Evolutionary conservation across 1,284 basidiomycete genomes (phyloP).

Genomic region (Ceratobasidium sp.): DNA sequence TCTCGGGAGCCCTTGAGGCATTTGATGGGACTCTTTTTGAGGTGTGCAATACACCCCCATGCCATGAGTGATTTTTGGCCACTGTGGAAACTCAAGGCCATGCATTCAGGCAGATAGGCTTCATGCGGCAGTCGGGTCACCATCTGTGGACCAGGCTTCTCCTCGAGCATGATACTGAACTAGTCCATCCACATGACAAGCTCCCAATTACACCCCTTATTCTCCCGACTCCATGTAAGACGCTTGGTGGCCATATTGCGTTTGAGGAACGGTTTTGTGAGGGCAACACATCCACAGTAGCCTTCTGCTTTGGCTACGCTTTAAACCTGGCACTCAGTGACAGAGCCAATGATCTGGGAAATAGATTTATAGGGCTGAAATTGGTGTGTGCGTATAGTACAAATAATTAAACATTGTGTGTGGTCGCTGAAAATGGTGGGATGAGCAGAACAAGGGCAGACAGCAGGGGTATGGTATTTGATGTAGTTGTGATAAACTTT

Average conservation of each 20-base stretch:
- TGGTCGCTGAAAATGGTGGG: neutral
- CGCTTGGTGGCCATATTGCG: neutral
- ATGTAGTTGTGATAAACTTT: neutral
- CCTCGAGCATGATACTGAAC: neutral
- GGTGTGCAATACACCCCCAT: conserved; percentile 9
- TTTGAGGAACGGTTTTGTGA: conserved; percentile 5
- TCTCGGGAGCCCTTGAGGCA: neutral
- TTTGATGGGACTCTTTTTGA: conserved; percentile 6
- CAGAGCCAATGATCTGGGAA: neutral
- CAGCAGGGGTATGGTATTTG: conserved; percentile 11
- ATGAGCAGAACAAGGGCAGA: neutral
- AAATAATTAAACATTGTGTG: neutral
- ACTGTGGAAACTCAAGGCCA: neutral
- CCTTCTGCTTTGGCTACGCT: neutral
- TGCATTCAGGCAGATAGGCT: conserved; percentile 18
- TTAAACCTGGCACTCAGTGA: neutral
- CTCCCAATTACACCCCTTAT: neutral
- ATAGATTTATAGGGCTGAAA: conserved; percentile 1
- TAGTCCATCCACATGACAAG: conserved; percentile 5
- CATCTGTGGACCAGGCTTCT: neutral
- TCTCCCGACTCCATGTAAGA: neutral
- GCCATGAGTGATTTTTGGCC: conserved; percentile 10
- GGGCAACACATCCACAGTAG: neutral
- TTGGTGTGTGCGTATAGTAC: neutral
- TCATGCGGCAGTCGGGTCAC: conserved; percentile 10